phyloP scores from a whole-genome alignment of 2,329 filamentous ascomycete genomes.

The Diaporthe capsici region DNA sequence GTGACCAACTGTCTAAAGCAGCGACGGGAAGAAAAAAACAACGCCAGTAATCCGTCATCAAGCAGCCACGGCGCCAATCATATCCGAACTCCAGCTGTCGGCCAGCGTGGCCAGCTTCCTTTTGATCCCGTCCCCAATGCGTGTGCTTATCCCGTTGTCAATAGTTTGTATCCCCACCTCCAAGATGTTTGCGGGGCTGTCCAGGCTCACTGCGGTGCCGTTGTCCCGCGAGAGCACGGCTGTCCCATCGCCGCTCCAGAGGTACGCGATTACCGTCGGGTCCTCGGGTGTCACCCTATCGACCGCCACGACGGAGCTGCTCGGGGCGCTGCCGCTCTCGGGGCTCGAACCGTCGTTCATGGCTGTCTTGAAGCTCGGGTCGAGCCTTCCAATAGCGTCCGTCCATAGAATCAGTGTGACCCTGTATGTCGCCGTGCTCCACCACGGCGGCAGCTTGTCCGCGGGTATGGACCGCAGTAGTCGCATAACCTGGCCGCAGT shows the following conservation, averaged over 20 bases:
- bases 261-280: constrained; percentile 52
- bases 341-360: constrained; percentile 36
- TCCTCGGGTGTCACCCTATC: constrained; percentile 59
- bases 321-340: background rate
- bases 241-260: constrained; percentile 56
- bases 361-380: constrained; percentile 54
- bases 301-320: constrained; percentile 49
- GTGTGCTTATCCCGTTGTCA: constrained; percentile 56
- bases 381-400: constrained; percentile 68
- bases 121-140: constrained; percentile 61
- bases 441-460: constrained; percentile 76
- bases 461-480: constrained; percentile 72
- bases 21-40: background rate
- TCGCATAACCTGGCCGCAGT: constrained; percentile 76
- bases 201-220: constrained; percentile 52
- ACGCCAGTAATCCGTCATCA: background rate
- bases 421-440: constrained; percentile 79
- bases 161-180: constrained; percentile 57
- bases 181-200: constrained; percentile 56
- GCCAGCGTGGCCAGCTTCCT: constrained; percentile 58
- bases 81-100: constrained; percentile 55
- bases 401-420: constrained; percentile 74
- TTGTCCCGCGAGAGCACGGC: constrained; percentile 53
- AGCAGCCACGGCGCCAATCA: constrained; percentile 28
- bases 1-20: constrained; percentile 5